Base-by-base conservation (phyloP, 2,329 filamentous ascomycete species). In the Fusarium stilboides region DNA sequence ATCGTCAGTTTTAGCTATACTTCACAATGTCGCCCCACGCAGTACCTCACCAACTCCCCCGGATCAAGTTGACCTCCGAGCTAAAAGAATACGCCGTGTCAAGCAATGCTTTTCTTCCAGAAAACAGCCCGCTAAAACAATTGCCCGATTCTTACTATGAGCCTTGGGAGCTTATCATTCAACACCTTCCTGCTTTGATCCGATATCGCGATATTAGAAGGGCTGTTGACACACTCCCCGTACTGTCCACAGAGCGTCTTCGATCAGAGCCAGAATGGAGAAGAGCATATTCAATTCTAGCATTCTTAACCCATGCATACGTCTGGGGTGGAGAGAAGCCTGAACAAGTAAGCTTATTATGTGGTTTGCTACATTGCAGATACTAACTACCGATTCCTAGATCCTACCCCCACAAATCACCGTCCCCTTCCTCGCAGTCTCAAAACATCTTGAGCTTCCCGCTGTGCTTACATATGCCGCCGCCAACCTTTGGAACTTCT, bases 381-480 rank as follows among this genome's bases (percentile, higher is more conserved):
- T 46, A 44, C 69, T 79, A 45, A 78, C 58, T 20, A 15, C 6
- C 22, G 34, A 8, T 2, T 28, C 8, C 2, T 53, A 90, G 88
- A 75, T 84, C 14, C 80, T 98, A 2, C 95, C 95, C 1, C 90
- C 92, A 0, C 83, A 91, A 51, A 86, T 98, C 58, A 91, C 93
- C 1, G 83, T 94, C 1, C 95, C 95, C 0, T 90, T 97, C 62
- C 85, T 96, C 45, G 76, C 86, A 46, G 87, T 93, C 12, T 94
- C 93, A 56, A 80, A 85, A 14, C 89, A 91, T 71, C 87, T 98
- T 8, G 92, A 94, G 64, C 85, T 98, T 1, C 94, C 94, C 1
- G 91, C 94, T 2, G 93, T 97, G 0, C 92, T 94, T n/a, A 97
- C 94, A 13, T 98, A 97, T 75, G 92, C 95, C 1, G 92, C 88